Conservation (phyloP, 2,329 filamentous ascomycete species). For the Clarireedia hainanense region DNA sequence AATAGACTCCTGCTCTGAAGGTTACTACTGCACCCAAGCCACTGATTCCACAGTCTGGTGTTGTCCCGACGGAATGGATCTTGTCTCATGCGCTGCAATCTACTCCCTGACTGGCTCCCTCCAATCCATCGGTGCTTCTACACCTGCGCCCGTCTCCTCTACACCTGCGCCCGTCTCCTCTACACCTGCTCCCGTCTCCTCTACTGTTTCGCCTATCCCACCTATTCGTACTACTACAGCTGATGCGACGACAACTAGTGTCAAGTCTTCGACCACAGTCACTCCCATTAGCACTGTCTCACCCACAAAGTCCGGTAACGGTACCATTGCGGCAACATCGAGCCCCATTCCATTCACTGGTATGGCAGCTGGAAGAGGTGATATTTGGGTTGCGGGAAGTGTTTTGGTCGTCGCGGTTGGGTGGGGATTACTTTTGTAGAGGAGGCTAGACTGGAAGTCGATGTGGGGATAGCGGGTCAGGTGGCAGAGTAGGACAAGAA, state of each 20-base stretch:
- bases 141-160: background rate
- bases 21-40: constrained; percentile 55
- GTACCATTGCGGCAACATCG: background rate
- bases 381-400: background rate
- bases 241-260: background rate
- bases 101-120: constrained; percentile 43
- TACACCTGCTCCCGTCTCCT: too few species aligned
- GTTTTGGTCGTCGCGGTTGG: background rate
- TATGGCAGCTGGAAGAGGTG: background rate
- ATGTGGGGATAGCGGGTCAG: background rate
- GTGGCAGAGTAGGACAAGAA: background rate
- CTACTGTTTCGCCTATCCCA: too few species aligned
- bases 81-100: constrained; percentile 45
- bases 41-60: constrained; percentile 45
- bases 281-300: background rate
- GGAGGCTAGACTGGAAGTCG: background rate
- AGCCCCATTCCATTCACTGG: background rate
- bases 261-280: background rate
- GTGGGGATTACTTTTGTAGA: constrained; percentile 1
- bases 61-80: constrained; percentile 45
- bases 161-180: background rate
- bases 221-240: too few species aligned
- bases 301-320: background rate
- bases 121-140: background rate
- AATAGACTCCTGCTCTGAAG: constrained; percentile 10